phyloP scores from a whole-genome alignment of 2,329 filamentous ascomycete genomes.

The Colletotrichum cordylinicola region DNA sequence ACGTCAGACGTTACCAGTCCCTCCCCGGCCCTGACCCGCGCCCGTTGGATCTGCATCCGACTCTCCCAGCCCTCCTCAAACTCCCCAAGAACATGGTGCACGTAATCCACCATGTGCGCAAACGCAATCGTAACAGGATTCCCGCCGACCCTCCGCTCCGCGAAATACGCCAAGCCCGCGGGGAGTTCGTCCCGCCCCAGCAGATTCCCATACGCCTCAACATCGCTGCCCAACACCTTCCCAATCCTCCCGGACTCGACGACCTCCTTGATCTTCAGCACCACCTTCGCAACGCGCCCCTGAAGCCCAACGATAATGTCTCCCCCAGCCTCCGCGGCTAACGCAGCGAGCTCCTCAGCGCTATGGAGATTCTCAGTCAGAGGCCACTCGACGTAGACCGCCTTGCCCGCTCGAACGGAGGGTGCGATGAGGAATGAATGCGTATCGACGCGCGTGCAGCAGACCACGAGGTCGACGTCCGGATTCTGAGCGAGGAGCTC shows the following conservation, averaged over 20 bases:
- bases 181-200: constrained; percentile 36
- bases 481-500: constrained; percentile 51
- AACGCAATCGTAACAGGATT: constrained; percentile 47
- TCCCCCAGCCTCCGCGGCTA: neutral
- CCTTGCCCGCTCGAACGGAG: constrained; percentile 56
- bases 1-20: constrained; percentile 16
- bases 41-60: constrained; percentile 36
- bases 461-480: constrained; percentile 61
- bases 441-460: constrained; percentile 58
- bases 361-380: constrained; percentile 48
- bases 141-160: constrained; percentile 51
- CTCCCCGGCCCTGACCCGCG: neutral
- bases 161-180: constrained; percentile 50
- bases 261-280: constrained; percentile 49
- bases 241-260: constrained; percentile 53
- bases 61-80: neutral
- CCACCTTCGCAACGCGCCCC: constrained; percentile 49
- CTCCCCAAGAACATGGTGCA: constrained; percentile 4
- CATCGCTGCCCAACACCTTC: constrained; percentile 55
- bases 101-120: constrained; percentile 32
- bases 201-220: constrained; percentile 43
- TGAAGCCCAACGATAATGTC: constrained; percentile 56
- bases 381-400: constrained; percentile 64
- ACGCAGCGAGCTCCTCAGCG: constrained; percentile 43
- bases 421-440: constrained; percentile 52